A percentile compares a stretch with the other conserved stretches of the same genome.
phyloP scores from a whole-genome alignment of 1,139 yeast species.

The Taiozyma sp. region DNA sequence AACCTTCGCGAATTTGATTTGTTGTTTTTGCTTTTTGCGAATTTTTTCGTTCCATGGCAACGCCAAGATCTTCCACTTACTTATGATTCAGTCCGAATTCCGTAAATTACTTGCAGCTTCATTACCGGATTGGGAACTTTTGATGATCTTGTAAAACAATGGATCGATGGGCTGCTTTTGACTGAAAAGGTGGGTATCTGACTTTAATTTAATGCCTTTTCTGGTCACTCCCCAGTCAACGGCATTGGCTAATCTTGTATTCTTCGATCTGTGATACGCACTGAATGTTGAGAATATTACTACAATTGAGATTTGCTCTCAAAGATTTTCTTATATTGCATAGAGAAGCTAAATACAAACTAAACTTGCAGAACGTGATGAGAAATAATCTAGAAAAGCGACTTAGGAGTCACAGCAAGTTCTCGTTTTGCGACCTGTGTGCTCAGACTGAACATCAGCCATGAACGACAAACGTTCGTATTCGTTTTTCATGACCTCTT shows the following conservation, averaged over 20 bases:
- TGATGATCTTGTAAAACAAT: neutral
- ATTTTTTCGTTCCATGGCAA: neutral
- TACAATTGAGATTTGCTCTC: neutral
- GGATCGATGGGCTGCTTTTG: neutral
- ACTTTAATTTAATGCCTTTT: neutral
- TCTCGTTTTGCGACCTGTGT: neutral
- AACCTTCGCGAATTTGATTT: too few species aligned
- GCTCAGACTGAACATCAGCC: neutral
- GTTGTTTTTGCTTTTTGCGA: neutral
- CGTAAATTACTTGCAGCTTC: neutral
- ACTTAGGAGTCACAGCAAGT: too few species aligned
- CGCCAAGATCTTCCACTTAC: neutral
- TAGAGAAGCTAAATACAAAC: neutral
- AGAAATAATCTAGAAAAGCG: too few species aligned
- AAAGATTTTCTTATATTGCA: neutral
- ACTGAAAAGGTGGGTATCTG: neutral
- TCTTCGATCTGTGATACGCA: neutral
- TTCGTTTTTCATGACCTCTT: conserved; percentile 4
- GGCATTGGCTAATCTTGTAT: neutral
- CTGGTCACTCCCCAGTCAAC: neutral
- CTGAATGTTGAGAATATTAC: neutral
- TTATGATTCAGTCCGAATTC: neutral
- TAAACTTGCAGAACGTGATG: neutral
- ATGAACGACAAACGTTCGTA: conserved; percentile 8
- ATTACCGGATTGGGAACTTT: neutral